A percentile compares a stretch with the other conserved stretches of the same genome.
Conservation (phyloP, 208 protist genomes). For the Trypanosoma conorhini region DNA sequence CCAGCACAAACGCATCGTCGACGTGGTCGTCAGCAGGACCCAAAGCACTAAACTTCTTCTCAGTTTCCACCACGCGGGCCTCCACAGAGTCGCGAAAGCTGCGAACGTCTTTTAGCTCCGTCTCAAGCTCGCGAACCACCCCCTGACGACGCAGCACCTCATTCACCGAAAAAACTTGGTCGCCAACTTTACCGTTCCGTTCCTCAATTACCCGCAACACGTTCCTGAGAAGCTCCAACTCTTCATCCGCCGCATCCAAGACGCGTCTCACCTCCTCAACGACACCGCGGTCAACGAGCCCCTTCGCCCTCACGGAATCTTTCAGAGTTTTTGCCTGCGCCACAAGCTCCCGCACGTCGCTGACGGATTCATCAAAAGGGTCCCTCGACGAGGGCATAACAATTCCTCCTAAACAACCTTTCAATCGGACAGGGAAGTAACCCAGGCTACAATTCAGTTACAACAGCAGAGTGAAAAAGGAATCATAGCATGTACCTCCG, state of each 20-base stretch:
- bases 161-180: conserved; percentile 78
- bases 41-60: background rate
- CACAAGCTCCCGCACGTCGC: conserved; percentile 56
- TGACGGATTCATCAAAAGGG: conserved; percentile 78
- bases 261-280: conserved; percentile 45
- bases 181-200: conserved; percentile 63
- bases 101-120: conserved; percentile 42
- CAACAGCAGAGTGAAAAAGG: background rate
- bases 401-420: background rate
- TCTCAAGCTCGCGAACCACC: conserved; percentile 57
- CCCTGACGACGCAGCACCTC: conserved; percentile 82
- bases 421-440: background rate
- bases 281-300: conserved; percentile 43
- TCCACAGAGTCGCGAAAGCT: conserved; percentile 34
- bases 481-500: no score
- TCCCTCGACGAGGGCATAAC: conserved; percentile 33
- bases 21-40: background rate
- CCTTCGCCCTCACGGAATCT: conserved; percentile 50
- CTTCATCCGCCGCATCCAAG: conserved; percentile 44
- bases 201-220: conserved; percentile 65
- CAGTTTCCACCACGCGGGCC: conserved; percentile 13
- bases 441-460: background rate
- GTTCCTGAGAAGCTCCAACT: conserved; percentile 57
- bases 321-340: conserved; percentile 51
- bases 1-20: conserved; percentile 55